A percentile compares a stretch with the other conserved stretches of the same genome.
phyloP scores from a whole-genome alignment of 768 basidiomycete genomes.

The Inosperma sp. region DNA sequence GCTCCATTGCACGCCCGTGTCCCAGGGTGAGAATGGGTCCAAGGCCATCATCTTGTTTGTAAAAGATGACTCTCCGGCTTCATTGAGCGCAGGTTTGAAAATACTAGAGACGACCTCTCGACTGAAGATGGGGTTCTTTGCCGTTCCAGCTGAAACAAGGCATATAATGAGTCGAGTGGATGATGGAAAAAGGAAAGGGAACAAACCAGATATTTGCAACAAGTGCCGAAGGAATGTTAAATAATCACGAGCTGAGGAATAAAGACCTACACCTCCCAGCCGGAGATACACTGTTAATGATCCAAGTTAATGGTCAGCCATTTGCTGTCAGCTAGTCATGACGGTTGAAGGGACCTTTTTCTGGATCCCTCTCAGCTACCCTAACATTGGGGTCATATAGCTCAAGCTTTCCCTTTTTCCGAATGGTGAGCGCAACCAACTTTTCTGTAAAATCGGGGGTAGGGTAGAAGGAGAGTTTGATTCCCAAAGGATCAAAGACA shows the following conservation, averaged over 20 bases:
- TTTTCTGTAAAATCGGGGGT: conserved; percentile 21
- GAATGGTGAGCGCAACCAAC: conserved; percentile 20
- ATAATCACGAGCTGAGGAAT: conserved; percentile 27
- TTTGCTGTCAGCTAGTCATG: not conserved
- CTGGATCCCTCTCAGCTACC: conserved; percentile 24
- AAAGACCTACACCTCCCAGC: conserved; percentile 28
- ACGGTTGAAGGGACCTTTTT: conserved; percentile 18
- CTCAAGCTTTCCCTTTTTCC: conserved; percentile 21
- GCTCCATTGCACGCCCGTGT: too few relatives aligned
- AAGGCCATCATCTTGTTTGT: not conserved
- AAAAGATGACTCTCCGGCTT: not conserved
- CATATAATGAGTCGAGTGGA: too few relatives aligned
- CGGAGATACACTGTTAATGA: conserved; percentile 16
- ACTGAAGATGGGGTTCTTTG: conserved; percentile 20
- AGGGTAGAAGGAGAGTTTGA: conserved; percentile 28
- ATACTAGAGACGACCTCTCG: conserved; percentile 16
- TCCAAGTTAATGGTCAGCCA: not conserved
- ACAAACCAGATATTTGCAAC: conserved; percentile 25
- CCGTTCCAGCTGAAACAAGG: conserved; percentile 11
- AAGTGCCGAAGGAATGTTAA: conserved; percentile 29
- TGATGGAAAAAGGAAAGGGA: conserved; percentile 7
- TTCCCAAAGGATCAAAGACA: conserved; percentile 29
- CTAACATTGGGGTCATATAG: too few relatives aligned
- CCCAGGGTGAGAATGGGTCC: too few relatives aligned
- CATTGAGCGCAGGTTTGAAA: too few relatives aligned